Percentiles rank a stretch among this genome's conserved stretches.
These are phyloP conservation scores for Globisporangium splendens DNA, from an alignment of 352 stramenopile genomes.

Conservation along the genomic window DNA sequence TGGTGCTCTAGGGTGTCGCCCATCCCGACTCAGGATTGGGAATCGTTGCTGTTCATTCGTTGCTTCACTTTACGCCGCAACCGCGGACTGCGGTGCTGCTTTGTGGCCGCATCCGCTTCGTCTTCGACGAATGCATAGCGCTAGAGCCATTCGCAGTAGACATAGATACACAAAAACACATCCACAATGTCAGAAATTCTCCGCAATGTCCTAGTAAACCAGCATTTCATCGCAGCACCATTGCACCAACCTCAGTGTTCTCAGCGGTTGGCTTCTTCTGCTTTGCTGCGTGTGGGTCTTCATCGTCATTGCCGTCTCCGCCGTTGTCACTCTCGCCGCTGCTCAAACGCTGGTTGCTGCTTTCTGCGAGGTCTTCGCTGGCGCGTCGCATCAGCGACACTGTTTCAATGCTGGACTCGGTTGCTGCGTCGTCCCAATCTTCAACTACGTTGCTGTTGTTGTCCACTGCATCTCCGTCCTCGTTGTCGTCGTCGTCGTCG, in stretches of 20 bases:
- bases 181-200: no score
- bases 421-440: conserved; percentile 17
- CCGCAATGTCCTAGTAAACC: no score
- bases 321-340: neutral
- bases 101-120: conserved; percentile 5
- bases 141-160: neutral
- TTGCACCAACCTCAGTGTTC: no score
- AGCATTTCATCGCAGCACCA: no score
- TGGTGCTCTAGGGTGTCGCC: neutral
- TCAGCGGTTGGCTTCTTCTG: no score
- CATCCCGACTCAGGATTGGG: neutral
- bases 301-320: no score
- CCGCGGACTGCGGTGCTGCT: conserved; percentile 10
- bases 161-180: no score
- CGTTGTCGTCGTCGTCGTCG: neutral
- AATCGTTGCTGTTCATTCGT: neutral
- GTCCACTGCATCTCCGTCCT: neutral
- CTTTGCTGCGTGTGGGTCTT: no score
- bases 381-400: conserved; percentile 14
- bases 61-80: neutral
- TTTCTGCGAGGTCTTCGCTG: neutral
- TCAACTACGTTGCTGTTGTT: conserved; percentile 19
- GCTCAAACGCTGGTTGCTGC: neutral
- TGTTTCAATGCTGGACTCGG: conserved; percentile 18
- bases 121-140: conserved; percentile 12